Evolutionary conservation across 768 basidiomycete genomes (phyloP).

Genomic region (Rhodotorula graminis): DNA sequence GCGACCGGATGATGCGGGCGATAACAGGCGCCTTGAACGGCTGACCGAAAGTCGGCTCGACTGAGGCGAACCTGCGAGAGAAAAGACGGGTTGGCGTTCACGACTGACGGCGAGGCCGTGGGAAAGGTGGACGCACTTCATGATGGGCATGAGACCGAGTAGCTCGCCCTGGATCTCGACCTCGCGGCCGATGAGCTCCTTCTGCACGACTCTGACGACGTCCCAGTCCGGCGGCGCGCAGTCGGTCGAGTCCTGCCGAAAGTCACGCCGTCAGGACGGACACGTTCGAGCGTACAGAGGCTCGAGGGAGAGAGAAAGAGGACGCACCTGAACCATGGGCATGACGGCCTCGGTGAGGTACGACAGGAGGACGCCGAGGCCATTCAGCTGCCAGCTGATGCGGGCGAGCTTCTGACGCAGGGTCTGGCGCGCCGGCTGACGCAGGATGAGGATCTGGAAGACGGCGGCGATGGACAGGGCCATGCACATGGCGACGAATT

Average conservation of each 20-base stretch:
- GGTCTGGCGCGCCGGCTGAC: constrained; percentile 31
- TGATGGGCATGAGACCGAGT: constrained; percentile 33
- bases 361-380: constrained; percentile 14
- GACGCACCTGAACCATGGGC: background rate
- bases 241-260: constrained; percentile 27
- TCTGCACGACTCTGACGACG: constrained; percentile 19
- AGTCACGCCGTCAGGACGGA: background rate
- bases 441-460: constrained; percentile 37
- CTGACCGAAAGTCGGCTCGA: constrained; percentile 22
- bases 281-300: too few species aligned
- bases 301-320: too few species aligned
- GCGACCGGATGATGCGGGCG: constrained; percentile 18
- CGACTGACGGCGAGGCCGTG: too few species aligned
- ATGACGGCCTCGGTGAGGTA: constrained; percentile 1
- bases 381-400: constrained; percentile 10
- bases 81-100: too few species aligned
- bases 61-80: constrained; percentile 26
- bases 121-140: too few species aligned
- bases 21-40: constrained; percentile 33
- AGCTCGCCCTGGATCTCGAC: constrained; percentile 23
- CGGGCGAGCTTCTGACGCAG: constrained; percentile 29
- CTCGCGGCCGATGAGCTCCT: constrained; percentile 28
- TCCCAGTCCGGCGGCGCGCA: constrained; percentile 37
- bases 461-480: constrained; percentile 30
- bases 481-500: constrained; percentile 32